Conservation (phyloP, 805 yeast genomes). For the Sugiyamaella valdiviana region DNA sequence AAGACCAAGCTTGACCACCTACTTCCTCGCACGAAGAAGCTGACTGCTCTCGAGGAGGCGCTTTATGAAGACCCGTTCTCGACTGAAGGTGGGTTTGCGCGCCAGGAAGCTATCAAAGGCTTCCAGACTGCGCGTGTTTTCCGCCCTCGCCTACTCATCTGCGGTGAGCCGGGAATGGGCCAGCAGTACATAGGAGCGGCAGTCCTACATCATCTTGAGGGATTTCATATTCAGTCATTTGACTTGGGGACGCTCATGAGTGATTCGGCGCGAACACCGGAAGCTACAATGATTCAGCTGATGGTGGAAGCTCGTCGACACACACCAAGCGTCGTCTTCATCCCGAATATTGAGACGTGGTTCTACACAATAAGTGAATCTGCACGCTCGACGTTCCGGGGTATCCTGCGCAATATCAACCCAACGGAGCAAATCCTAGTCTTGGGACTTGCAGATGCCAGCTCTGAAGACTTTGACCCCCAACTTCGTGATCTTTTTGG, state of each 20-base stretch:
- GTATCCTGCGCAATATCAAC: constrained; percentile 59
- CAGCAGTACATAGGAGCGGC: constrained; percentile 83
- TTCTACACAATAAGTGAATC: constrained; percentile 57
- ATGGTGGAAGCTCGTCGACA: constrained; percentile 85
- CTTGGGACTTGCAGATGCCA: constrained; percentile 62
- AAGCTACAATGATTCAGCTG: constrained; percentile 73
- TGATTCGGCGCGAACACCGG: constrained; percentile 76
- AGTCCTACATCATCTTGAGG: constrained; percentile 73
- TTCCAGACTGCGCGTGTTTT: constrained; percentile 58
- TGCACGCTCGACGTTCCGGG: constrained; percentile 64
- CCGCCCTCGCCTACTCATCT: constrained; percentile 71
- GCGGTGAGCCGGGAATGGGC: constrained; percentile 76
- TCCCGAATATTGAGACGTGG: constrained; percentile 83
- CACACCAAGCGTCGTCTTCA: constrained; percentile 75
- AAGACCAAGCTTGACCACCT: constrained; percentile 44
- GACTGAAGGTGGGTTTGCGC: constrained; percentile 58
- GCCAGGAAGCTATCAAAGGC: constrained; percentile 51
- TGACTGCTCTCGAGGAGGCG: constrained; percentile 63
- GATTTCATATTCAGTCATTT: constrained; percentile 79
- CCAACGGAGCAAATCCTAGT: constrained; percentile 70
- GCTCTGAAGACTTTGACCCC: constrained; percentile 36
- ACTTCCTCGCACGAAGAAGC: constrained; percentile 52
- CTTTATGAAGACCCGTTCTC: constrained; percentile 53
- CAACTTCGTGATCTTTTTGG: constrained; percentile 57
- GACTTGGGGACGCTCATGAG: constrained; percentile 73